A percentile compares a stretch with the other conserved stretches of the same genome.
These are phyloP conservation scores for Penstemon davidsonii DNA, from an alignment of 257 asterid genomes.

Conservation along the genomic window DNA sequence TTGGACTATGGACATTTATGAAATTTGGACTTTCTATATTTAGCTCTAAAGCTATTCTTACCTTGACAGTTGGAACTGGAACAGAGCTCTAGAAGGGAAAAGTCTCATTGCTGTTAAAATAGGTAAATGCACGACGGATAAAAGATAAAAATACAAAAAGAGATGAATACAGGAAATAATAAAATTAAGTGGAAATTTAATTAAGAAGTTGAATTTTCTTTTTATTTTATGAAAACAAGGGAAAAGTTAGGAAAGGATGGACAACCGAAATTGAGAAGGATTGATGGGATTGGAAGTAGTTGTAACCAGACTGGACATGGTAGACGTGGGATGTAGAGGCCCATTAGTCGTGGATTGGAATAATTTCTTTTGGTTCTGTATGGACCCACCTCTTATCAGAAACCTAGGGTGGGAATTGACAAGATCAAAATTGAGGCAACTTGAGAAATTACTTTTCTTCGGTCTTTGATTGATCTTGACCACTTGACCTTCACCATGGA, in stretches of 20 bases:
- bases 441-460: not conserved
- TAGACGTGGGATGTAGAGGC: slow-evolving; percentile 23
- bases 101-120: not conserved
- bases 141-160: not conserved
- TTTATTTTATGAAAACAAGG: not conserved
- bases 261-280: not conserved
- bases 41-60: not conserved
- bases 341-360: not conserved
- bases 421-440: not conserved
- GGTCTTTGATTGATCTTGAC: not conserved
- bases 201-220: no score
- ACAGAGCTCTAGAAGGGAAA: slow-evolving; percentile 2
- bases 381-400: not conserved
- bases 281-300: not conserved
- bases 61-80: slow-evolving; percentile 28
- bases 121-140: not conserved
- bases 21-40: not conserved
- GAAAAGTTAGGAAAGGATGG: not conserved
- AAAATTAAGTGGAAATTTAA: not conserved
- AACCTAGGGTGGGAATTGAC: no score
- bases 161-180: no score
- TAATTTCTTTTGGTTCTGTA: not conserved
- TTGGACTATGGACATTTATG: not conserved
- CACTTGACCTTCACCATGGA: no score
- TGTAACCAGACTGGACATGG: slow-evolving; percentile 33